Evolutionary conservation across 176 grass and related monocot genomes (phyloP).

Genomic region (Phragmites australis): DNA sequence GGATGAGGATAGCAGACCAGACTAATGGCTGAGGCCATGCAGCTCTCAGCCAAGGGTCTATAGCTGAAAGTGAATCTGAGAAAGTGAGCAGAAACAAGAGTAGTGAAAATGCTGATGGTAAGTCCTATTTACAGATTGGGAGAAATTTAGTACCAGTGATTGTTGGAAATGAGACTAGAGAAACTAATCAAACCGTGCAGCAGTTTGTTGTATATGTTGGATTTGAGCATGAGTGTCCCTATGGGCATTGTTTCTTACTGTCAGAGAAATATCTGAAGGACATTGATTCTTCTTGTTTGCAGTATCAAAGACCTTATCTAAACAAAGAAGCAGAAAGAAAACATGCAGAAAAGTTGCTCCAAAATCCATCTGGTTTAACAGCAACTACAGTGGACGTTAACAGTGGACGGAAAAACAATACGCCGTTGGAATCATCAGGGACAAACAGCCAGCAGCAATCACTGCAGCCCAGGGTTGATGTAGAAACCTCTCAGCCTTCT

Average conservation of each 20-base stretch:
- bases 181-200: conserved; percentile 45
- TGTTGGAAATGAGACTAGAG: conserved; percentile 53
- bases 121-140: conserved; percentile 76
- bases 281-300: conserved; percentile 49
- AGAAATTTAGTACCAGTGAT: conserved; percentile 78
- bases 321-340: conserved; percentile 50
- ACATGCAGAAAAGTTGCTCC: conserved; percentile 47
- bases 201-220: conserved; percentile 67
- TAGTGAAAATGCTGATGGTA: conserved; percentile 40
- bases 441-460: conserved; percentile 51
- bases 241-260: conserved; percentile 87
- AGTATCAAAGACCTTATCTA: conserved; percentile 37
- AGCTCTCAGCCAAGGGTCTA: conserved; percentile 46
- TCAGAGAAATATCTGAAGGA: conserved; percentile 80
- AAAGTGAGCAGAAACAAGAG: conserved; percentile 40
- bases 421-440: conserved; percentile 37
- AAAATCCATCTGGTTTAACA: conserved; percentile 41
- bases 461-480: conserved; percentile 30
- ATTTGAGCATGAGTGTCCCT: conserved; percentile 92
- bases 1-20: conserved; percentile 47
- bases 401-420: conserved; percentile 44
- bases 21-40: conserved; percentile 38
- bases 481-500: conserved; percentile 19
- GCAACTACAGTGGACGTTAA: conserved; percentile 19
- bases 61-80: conserved; percentile 47